Evolutionary conservation across 257 asterid species (phyloP).

Genomic region (Solanum raphanifolium): DNA sequence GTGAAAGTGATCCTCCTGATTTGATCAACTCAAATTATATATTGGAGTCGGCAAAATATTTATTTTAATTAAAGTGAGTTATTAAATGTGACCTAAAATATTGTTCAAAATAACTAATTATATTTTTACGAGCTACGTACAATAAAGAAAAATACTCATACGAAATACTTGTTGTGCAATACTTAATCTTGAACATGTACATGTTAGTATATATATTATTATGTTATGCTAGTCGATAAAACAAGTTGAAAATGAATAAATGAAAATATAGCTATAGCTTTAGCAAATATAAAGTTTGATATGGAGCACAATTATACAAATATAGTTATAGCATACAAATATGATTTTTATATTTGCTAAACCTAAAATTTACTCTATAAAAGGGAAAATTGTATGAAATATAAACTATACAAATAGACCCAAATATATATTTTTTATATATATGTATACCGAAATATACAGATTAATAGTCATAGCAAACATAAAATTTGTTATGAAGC

Average conservation of each 20-base stretch:
- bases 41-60: neutral
- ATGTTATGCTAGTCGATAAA: neutral
- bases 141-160: neutral
- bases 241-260: neutral
- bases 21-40: neutral
- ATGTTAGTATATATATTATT: neutral
- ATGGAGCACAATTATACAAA: too few relatives aligned
- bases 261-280: neutral
- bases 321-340: too few relatives aligned
- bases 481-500: fast-evolving
- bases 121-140: neutral
- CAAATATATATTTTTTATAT: too few relatives aligned
- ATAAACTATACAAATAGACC: too few relatives aligned
- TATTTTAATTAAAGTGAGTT: neutral
- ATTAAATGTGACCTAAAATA: neutral
- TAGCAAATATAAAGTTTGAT: too few relatives aligned
- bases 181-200: neutral
- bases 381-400: too few relatives aligned
- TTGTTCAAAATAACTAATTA: neutral
- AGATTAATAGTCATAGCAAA: too few relatives aligned
- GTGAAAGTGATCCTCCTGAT: neutral
- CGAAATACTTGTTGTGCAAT: neutral
- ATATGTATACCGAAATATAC: too few relatives aligned
- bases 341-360: too few relatives aligned
- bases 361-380: too few relatives aligned